phyloP scores from a whole-genome alignment of 257 asterid species.

The Echium plantagineum region DNA sequence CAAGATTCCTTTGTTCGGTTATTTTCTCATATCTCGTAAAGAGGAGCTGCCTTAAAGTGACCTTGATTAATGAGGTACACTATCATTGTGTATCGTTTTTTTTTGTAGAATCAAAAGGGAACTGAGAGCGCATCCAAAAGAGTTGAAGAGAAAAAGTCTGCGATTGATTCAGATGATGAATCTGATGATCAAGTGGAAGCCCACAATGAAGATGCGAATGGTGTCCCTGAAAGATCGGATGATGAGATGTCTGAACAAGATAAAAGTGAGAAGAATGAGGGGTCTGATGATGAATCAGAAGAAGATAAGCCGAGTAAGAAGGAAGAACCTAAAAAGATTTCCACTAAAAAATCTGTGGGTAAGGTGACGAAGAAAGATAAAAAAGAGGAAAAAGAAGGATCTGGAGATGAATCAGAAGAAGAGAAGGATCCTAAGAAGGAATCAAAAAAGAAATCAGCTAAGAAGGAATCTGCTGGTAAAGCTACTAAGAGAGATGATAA shows the following conservation, averaged over 20 bases:
- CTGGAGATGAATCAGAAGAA: conserved; percentile 30
- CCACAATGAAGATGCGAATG: conserved; percentile 25
- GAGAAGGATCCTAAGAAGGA: conserved; percentile 29
- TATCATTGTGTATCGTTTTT: background rate
- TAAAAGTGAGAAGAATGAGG: conserved; percentile 20
- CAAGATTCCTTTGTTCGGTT: no score
- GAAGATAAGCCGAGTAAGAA: conserved; percentile 18
- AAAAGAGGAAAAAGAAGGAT: conserved; percentile 34
- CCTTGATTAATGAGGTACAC: conserved; percentile 1
- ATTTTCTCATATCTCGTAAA: background rate
- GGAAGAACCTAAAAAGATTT: background rate
- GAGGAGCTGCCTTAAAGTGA: background rate
- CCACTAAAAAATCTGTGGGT: background rate
- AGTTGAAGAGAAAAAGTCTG: conserved; percentile 24
- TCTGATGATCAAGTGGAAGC: conserved; percentile 29
- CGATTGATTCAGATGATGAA: conserved; percentile 41
- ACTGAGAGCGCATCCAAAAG: conserved; percentile 29
- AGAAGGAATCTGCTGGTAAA: conserved; percentile 32
- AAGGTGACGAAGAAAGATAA: conserved; percentile 14
- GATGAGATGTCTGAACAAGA: conserved; percentile 62
- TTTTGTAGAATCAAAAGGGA: conserved; percentile 33
- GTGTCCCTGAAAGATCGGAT: conserved; percentile 31
- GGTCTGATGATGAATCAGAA: conserved; percentile 34
- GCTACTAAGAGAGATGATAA: conserved; percentile 42
- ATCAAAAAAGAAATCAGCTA: conserved; percentile 23